phyloP scores from a whole-genome alignment of 108 stramenopile genomes.

The Cyclotella sp. region DNA sequence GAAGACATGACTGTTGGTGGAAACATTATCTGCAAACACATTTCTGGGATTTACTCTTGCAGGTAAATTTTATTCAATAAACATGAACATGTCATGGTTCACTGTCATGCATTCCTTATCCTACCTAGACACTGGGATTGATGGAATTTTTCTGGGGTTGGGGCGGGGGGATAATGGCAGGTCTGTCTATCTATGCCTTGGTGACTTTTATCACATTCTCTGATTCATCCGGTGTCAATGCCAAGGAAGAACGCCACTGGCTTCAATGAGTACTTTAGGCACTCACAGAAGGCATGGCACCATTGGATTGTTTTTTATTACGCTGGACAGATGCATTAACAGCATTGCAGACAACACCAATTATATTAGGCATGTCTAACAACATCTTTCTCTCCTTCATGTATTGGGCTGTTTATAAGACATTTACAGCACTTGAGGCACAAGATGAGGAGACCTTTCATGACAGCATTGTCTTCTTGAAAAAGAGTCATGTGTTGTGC shows the following conservation, averaged over 20 bases:
- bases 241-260: conserved; percentile 55
- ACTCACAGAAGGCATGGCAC: conserved; percentile 64
- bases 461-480: neutral
- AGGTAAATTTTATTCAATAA: conserved; percentile 42
- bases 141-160: conserved; percentile 41
- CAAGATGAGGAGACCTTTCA: conserved; percentile 1
- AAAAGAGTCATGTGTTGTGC: conserved; percentile 44
- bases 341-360: conserved; percentile 66
- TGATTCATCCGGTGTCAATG: conserved; percentile 83
- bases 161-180: conserved; percentile 57
- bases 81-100: conserved; percentile 50
- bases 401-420: conserved; percentile 38
- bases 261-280: conserved; percentile 75
- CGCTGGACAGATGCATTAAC: conserved; percentile 49
- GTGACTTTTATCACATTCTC: conserved; percentile 65
- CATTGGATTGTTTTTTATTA: conserved; percentile 59
- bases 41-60: conserved; percentile 57
- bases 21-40: conserved; percentile 43
- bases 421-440: conserved; percentile 32
- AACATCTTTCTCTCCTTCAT: conserved; percentile 52
- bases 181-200: conserved; percentile 52
- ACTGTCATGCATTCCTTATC: conserved; percentile 61
- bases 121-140: conserved; percentile 43
- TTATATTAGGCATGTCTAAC: conserved; percentile 68
- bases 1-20: conserved; percentile 40